A percentile compares a stretch with the other conserved stretches of the same genome.
Evolutionary conservation across 164 flowering plant genomes (phyloP).

Genomic region (Dillenia suffruticosa): DNA sequence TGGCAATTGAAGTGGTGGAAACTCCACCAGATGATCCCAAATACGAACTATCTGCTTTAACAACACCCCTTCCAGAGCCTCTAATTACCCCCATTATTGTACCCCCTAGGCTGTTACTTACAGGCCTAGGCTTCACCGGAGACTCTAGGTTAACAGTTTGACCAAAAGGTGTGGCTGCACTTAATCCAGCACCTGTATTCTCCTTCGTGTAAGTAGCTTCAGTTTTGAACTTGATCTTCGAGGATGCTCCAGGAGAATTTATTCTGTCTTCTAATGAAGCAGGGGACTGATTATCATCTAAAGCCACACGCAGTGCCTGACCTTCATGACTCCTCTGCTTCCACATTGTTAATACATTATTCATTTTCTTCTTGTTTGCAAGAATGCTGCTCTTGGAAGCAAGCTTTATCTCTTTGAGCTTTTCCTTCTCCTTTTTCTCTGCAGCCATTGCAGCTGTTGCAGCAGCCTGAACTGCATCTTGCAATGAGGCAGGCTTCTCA

Average conservation of each 20-base stretch:
- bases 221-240: constrained; percentile 46
- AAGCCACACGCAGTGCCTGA: constrained; percentile 81
- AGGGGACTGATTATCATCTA: constrained; percentile 48
- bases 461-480: constrained; percentile 99
- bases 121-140: constrained; percentile 45
- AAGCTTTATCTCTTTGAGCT: constrained; percentile 75
- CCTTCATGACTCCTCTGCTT: constrained; percentile 96
- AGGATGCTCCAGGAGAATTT: constrained; percentile 26
- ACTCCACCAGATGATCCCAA: constrained; percentile 30
- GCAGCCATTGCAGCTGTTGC: constrained; percentile 94
- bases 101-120: constrained; percentile 65
- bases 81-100: constrained; percentile 87
- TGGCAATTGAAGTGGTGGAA: constrained; percentile 22
- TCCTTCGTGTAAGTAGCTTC: constrained; percentile 42
- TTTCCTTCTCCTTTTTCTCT: constrained; percentile 98
- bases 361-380: constrained; percentile 96
- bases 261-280: constrained; percentile 42
- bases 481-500: constrained; percentile 75
- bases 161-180: constrained; percentile 13
- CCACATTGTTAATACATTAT: constrained; percentile 92
- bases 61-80: constrained; percentile 72
- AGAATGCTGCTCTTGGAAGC: constrained; percentile 91
- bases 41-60: constrained; percentile 59
- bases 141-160: constrained; percentile 39
- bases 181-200: constrained; percentile 5